These are phyloP conservation scores for Acrocalymma vagum DNA, from an alignment of 2,329 filamentous ascomycete genomes.

Conservation along the genomic window DNA sequence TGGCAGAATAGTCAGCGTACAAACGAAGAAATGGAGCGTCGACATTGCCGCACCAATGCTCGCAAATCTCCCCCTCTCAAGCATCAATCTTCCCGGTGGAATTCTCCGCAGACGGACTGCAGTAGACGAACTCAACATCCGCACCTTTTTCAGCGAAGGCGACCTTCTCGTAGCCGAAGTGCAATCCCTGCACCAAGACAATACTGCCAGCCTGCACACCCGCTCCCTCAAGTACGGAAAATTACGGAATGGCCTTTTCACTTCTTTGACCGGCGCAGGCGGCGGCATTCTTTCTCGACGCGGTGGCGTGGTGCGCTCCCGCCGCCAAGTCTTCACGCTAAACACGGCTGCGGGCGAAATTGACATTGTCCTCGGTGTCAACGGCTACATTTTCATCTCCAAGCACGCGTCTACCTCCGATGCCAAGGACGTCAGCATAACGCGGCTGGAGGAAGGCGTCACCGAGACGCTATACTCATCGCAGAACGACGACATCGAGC, in stretches of 20 bases:
- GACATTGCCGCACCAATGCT: constrained; percentile 90
- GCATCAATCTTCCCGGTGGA: constrained; percentile 94
- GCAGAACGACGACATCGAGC: constrained; percentile 86
- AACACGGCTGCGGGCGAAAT: constrained; percentile 70
- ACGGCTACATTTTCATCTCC: constrained; percentile 95
- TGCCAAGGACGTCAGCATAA: constrained; percentile 71
- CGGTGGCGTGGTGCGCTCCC: constrained; percentile 81
- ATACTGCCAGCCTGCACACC: constrained; percentile 87
- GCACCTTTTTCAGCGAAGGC: constrained; percentile 95
- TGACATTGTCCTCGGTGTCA: constrained; percentile 90
- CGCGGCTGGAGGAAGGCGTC: constrained; percentile 86
- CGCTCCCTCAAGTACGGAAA: constrained; percentile 94
- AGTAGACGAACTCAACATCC: constrained; percentile 96
- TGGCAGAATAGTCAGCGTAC: constrained; percentile 93
- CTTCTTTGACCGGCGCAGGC: constrained; percentile 81
- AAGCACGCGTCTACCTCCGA: constrained; percentile 73
- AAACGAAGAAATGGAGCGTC: constrained; percentile 91
- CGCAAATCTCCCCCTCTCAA: constrained; percentile 82
- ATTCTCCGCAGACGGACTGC: constrained; percentile 91
- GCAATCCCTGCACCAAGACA: constrained; percentile 86
- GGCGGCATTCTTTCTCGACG: constrained; percentile 61
- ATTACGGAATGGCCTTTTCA: constrained; percentile 89
- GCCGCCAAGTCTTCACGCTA: constrained; percentile 86
- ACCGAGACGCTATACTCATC: constrained; percentile 90
- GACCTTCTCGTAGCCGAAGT: constrained; percentile 95